Evolutionary conservation across 768 basidiomycete genomes (phyloP).

Genomic region (Russula compacta): DNA sequence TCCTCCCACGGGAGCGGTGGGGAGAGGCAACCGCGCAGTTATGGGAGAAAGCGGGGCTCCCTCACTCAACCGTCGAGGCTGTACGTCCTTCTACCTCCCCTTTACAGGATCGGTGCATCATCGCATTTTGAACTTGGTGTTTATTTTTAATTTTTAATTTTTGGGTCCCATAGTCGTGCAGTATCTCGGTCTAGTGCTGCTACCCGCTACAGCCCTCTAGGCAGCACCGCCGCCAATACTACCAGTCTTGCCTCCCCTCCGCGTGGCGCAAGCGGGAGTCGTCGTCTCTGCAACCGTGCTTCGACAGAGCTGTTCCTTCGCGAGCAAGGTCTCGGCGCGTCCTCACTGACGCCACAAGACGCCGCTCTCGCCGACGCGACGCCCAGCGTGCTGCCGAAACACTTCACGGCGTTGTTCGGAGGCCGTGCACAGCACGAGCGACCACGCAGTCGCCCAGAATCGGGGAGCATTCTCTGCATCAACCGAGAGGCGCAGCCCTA

Average conservation of each 20-base stretch:
- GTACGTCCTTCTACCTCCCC: background rate
- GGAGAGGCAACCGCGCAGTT: background rate
- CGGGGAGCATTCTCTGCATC: background rate
- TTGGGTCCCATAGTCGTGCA: background rate
- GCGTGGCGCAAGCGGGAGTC: background rate
- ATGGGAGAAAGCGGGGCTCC: no score
- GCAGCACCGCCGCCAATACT: no score
- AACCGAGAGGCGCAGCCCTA: background rate
- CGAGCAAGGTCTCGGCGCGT: background rate
- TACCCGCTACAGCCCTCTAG: no score
- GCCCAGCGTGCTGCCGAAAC: background rate
- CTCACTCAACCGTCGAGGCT: background rate
- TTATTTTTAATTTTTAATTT: background rate
- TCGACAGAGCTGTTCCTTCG: background rate
- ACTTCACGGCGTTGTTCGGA: background rate
- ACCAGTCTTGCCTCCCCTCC: no score
- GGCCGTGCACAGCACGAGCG: accelerated
- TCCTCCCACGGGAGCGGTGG: no score
- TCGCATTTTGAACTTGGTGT: background rate
- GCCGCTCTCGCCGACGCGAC: background rate
- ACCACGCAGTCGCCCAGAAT: background rate
- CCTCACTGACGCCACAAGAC: background rate
- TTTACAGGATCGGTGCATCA: background rate
- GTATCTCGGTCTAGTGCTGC: background rate
- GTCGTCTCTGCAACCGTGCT: background rate